Base-by-base conservation (phyloP, 768 basidiomycete genomes). In the Serpula lacrymans region DNA sequence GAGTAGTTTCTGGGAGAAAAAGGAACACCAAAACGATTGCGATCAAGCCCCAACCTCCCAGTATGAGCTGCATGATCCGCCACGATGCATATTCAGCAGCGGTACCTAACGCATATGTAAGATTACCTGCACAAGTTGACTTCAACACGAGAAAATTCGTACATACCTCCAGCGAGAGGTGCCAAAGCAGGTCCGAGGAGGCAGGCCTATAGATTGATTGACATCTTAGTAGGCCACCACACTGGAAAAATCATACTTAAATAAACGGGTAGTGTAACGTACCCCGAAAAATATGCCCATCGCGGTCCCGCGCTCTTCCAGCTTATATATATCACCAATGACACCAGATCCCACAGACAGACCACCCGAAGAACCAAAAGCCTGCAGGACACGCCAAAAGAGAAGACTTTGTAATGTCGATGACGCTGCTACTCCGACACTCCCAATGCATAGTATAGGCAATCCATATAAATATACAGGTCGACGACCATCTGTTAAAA, bases 1-100 rank as follows among this genome's bases (percentile, higher is more conserved):
- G 75, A 40, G 68, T 74, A 3, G 80, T 83, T 48, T 83, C 81
- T 0, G 81, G 80, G n/a, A 81, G 69, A 25, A 65, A 67, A 4
- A 69, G 28, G 1, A 54, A 38, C 28, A 80, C 67, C 2, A 56
- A 42, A 7, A 67, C 11, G 33, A 74, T 67, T 2, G 63, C 57
- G 1, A 65, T 4, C 1, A 72, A 35, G 2, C 71, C 77, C n/a
- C 61, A 48, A 2, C 64, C 16, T 4, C 67, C 69, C 1, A 82
- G 45, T 0, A 48, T 51, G 14, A 58, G 53, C 54, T 84, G 80
- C 59, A 78, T 71, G 4, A 64, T 38, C 0, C 81, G 68, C 80
- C 82, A 84, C 0, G 80, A 82, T 4, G 64, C 65, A 46, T 80
- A 79, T 33, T 78, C 65, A 0, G 79, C 66, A 0, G 67, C 67